These are phyloP conservation scores for Plasmodium knowlesi DNA, from an alignment of 169 alveolate genomes.

Conservation along the genomic window DNA sequence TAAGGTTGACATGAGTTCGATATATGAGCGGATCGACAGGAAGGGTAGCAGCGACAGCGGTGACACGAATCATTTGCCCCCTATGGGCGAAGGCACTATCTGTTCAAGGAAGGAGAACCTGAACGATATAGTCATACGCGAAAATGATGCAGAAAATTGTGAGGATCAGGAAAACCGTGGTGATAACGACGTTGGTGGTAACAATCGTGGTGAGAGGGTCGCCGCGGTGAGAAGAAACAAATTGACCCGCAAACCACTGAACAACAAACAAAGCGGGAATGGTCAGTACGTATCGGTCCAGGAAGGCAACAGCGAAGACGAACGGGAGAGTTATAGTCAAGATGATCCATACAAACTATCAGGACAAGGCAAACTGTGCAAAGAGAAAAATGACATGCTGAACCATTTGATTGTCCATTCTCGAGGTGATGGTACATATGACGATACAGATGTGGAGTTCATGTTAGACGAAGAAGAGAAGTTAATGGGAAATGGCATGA, in stretches of 20 bases:
- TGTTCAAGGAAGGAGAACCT: constrained; percentile 7
- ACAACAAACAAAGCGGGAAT: not conserved
- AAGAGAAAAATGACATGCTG: not conserved
- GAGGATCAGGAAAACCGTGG: not conserved
- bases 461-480: constrained; percentile 9
- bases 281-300: not conserved
- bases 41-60: not conserved
- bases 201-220: not conserved
- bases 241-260: not conserved
- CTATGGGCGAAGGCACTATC: not conserved
- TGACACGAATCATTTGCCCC: not conserved
- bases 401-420: constrained; percentile 32
- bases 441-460: not conserved
- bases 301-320: not conserved
- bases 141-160: not conserved
- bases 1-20: constrained; percentile 1
- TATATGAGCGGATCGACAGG: not conserved
- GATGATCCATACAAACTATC: not conserved
- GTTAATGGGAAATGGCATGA: not conserved
- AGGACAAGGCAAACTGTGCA: not conserved
- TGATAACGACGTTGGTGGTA: not conserved
- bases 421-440: not conserved
- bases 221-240: not conserved
- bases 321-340: not conserved
- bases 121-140: constrained; percentile 1